These are phyloP conservation scores for Monosporascus cannonballus DNA, from an alignment of 2,329 filamentous ascomycete species.

Conservation along the genomic window DNA sequence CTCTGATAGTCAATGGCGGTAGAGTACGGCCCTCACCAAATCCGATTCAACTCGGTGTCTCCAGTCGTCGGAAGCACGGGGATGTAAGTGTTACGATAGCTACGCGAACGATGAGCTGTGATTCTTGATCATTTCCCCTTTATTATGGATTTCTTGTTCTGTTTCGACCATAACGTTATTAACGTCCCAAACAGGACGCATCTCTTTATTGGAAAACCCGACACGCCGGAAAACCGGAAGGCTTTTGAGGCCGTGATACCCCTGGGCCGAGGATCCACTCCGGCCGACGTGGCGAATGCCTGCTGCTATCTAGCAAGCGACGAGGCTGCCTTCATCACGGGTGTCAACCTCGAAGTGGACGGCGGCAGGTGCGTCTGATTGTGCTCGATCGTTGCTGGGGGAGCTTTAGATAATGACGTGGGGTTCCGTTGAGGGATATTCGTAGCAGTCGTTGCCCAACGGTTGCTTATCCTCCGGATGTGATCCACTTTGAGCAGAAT, in stretches of 20 bases:
- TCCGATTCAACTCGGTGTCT: slow-evolving; percentile 67
- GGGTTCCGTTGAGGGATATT: too few relatives aligned
- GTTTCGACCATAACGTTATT: too few relatives aligned
- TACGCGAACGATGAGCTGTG: too few relatives aligned
- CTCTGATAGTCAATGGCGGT: slow-evolving; percentile 47
- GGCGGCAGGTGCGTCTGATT: slow-evolving; percentile 24
- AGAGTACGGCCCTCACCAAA: slow-evolving; percentile 66
- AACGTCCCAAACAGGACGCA: slow-evolving; percentile 26
- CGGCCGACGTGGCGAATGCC: slow-evolving; percentile 64
- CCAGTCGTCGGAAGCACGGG: slow-evolving; percentile 63
- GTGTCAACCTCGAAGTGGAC: slow-evolving; percentile 59
- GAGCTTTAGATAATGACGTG: neutral
- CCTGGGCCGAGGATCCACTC: slow-evolving; percentile 48
- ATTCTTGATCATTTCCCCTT: too few relatives aligned
- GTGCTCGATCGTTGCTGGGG: neutral
- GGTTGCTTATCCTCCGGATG: too few relatives aligned
- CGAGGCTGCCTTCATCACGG: slow-evolving; percentile 66
- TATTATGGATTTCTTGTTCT: too few relatives aligned
- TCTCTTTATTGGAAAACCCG: slow-evolving; percentile 53
- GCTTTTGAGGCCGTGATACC: slow-evolving; percentile 49
- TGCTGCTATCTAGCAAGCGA: slow-evolving; percentile 65
- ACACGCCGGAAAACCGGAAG: slow-evolving; percentile 55
- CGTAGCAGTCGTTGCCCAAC: too few relatives aligned
- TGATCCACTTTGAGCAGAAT: too few relatives aligned
- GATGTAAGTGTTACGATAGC: slow-evolving; percentile 31